Evolutionary conservation across 768 basidiomycete species (phyloP), one percentile per base, ranked within the genome.

Genomic region (Suillus placidus): DNA sequence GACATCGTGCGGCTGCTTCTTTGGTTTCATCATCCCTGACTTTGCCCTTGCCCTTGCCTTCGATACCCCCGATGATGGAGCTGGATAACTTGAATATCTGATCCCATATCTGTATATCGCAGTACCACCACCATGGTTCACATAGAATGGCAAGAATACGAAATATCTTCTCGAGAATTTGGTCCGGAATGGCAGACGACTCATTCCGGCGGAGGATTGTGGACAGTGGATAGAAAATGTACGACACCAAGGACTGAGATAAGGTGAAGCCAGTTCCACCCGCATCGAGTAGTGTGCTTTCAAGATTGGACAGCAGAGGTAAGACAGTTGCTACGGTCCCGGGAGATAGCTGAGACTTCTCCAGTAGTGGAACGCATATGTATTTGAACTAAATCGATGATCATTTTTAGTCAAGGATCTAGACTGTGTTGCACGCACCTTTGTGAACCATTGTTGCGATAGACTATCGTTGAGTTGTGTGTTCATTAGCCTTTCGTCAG

Each of bases 191-290:
- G 16, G 84, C 80, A 7, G 83, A 72, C 3, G 88, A 84, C 18
- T 84, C 71, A 73, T 95, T 94, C 38, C 92, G 88, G 58, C 91
- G 88, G 42, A 98, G 83, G 60, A 97, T 87, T 35, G 88, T 86
- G 2, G 94, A 94, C 47, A 98, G 76, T 4, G 97, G 97, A 70
- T 94, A 91, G 78, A 96, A 93, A 35, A 88, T 81, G 75, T 98
- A 99, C 54, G 91, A 89, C 52, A 94, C 86, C 57, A 95, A 82
- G 18, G 85, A 84, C 0, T 85, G 73, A 1, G 84, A 81, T 42
- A 94, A 82, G 5, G 74, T 61, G 42, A 71, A 65, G 9, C 75
- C 75, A 9, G 80, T 76, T 14, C 78, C 68, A 12, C 82, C 76
- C 32, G 85, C 71, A 7, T 81, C 78, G n/a, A 73, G 74, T 51